These are phyloP conservation scores for Podospora bellae-mahoneyi DNA, from an alignment of 495 filamentous ascomycete genomes.

Conservation along the genomic window DNA sequence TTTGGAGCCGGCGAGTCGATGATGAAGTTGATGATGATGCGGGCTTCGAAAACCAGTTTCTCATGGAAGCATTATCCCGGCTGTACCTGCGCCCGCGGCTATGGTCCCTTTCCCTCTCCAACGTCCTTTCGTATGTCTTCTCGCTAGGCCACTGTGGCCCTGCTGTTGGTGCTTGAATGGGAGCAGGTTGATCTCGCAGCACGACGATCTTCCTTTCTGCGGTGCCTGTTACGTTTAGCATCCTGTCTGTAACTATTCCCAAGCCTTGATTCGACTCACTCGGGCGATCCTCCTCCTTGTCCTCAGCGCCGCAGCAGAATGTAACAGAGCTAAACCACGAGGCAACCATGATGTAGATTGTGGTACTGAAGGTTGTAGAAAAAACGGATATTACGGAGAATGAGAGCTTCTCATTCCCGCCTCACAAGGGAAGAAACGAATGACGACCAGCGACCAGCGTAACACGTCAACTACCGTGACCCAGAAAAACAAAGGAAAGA, in stretches of 20 bases:
- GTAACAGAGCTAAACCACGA: constrained; percentile 40
- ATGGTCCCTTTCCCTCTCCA: constrained; percentile 35
- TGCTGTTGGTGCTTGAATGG: constrained; percentile 34
- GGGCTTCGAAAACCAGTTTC: constrained; percentile 29
- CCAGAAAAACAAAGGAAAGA: constrained; percentile 19
- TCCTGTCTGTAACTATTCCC: neutral
- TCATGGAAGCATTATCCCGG: constrained; percentile 34
- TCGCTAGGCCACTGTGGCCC: constrained; percentile 31
- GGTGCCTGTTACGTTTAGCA: constrained; percentile 5
- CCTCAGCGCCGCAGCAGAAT: constrained; percentile 38
- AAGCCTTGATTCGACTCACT: constrained; percentile 23
- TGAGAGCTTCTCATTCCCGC: constrained; percentile 15
- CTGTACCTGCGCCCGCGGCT: constrained; percentile 31
- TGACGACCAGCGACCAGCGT: constrained; percentile 32
- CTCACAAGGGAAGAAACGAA: constrained; percentile 24
- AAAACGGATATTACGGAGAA: constrained; percentile 16
- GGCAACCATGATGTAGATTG: constrained; percentile 38
- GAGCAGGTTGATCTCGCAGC: constrained; percentile 40
- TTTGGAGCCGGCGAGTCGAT: constrained; percentile 41
- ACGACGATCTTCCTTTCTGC: constrained; percentile 33
- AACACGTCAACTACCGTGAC: constrained; percentile 12
- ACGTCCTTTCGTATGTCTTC: constrained; percentile 28
- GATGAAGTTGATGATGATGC: constrained; percentile 26
- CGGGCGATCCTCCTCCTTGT: constrained; percentile 35
- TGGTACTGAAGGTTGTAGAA: constrained; percentile 20